Percentiles rank a stretch among this genome's conserved stretches.
phyloP scores from a whole-genome alignment of 2,329 filamentous ascomycete species.

The Mollisia scopiformis region DNA sequence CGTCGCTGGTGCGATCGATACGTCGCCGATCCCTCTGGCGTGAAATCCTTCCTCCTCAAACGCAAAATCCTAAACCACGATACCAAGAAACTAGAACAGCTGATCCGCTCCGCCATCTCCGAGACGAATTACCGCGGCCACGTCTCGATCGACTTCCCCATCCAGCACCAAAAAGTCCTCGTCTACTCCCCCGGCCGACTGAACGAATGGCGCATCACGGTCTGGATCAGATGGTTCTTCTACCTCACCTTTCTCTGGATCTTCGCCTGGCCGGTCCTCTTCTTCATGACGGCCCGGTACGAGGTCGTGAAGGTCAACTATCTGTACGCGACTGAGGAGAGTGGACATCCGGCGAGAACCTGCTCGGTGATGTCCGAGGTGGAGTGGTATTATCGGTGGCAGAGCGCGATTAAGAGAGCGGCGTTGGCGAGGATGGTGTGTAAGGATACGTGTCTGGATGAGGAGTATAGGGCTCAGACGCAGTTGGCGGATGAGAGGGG shows the following conservation, averaged over 20 bases:
- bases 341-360: conserved; percentile 19
- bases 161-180: conserved; percentile 57
- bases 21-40: conserved; percentile 56
- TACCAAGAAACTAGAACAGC: conserved; percentile 50
- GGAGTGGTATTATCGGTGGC: conserved; percentile 67
- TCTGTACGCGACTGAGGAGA: conserved; percentile 27
- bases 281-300: conserved; percentile 68
- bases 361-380: conserved; percentile 43
- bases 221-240: conserved; percentile 67
- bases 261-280: conserved; percentile 71
- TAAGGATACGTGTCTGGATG: conserved; percentile 57
- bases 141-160: conserved; percentile 61
- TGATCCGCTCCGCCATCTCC: conserved; percentile 60
- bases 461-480: conserved; percentile 54
- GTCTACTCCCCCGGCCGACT: conserved; percentile 65
- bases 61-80: conserved; percentile 64
- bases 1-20: conserved; percentile 68
- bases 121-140: conserved; percentile 70
- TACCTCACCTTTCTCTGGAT: conserved; percentile 70
- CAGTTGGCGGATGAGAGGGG: conserved; percentile 37
- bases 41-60: conserved; percentile 59
- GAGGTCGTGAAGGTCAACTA: conserved; percentile 63
- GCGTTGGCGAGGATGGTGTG: conserved; percentile 52
- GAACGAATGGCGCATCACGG: conserved; percentile 66
- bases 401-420: conserved; percentile 59